Base-by-base conservation (phyloP, 2,329 filamentous ascomycete species). In the Beauveria medogensis region DNA sequence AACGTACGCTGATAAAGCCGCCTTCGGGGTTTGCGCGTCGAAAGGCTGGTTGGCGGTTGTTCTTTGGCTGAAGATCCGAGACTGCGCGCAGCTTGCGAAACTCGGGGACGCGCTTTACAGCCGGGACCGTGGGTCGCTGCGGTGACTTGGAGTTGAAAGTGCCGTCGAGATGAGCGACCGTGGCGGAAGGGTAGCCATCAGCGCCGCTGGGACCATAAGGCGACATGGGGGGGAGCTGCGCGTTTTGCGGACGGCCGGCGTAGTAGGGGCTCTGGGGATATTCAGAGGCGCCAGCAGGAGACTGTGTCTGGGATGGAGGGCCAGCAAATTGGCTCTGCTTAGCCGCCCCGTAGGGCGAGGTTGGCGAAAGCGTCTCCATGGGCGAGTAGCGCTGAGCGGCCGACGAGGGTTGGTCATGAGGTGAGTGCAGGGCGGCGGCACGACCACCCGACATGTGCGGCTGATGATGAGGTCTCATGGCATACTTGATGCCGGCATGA, bases 11-110 rank as follows among this genome's bases (percentile, higher is more conserved):
- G 73, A 99, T 96, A 72, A 99, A 99, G 54, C 94, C 94, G 58
- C 94, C 94, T 72, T 99, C 94, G 2, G 94, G 94, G 68, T 96
- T 95, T 60, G 94, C 94, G 75, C 94, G 86, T 68, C 94, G 85
- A 72, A 96, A 97, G 1, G 91, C 84, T 59, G 94, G 94, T 72
- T 99, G 94, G 22, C 84, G 71, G 73, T 93, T 96, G 72, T 94
- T 86, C 71, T 88, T 90, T 48, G 92, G 91, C 64, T 88, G 84
- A 68, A 99, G 76, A 63, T 97, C 92, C 59, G 84, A 79, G 28
- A 86, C 77, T 28, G 84, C 85, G 64, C 87, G 82, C 67, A 95
- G 81, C 73, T 90, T 92, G 70, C 85, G 87, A 72, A 97, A 96
- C 72, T 94, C 91, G 50, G 93, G 94, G 55, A 96, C 90, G 7